Evolutionary conservation across 768 basidiomycete genomes (phyloP).

Genomic region (Mycena indigotica): DNA sequence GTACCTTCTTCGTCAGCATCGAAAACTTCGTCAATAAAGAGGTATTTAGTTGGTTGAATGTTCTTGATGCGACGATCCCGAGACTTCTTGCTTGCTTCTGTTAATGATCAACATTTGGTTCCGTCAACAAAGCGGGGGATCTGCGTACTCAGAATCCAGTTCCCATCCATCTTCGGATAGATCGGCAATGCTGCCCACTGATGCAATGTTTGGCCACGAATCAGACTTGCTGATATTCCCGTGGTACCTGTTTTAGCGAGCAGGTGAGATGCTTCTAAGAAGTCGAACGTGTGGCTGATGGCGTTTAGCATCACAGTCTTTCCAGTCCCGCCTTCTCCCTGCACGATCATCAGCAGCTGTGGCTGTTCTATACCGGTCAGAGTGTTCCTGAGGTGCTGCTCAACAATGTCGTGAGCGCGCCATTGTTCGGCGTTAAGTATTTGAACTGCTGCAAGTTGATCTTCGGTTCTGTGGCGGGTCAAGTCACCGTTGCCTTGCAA

Average conservation of each 20-base stretch:
- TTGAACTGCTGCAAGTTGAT: too few relatives aligned
- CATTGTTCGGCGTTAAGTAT: conserved; percentile 35
- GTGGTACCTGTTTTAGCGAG: conserved; percentile 41
- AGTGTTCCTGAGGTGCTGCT: conserved; percentile 28
- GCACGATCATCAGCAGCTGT: conserved; percentile 40
- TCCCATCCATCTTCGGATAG: background rate
- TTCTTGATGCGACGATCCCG: conserved; percentile 15
- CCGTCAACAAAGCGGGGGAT: too few relatives aligned
- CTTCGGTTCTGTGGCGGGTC: too few relatives aligned
- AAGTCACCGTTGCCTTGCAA: too few relatives aligned
- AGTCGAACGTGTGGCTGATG: conserved; percentile 36
- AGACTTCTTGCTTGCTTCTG: too few relatives aligned
- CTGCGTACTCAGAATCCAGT: conserved; percentile 2
- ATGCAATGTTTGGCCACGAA: conserved; percentile 40
- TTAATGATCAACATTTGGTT: background rate
- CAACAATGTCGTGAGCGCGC: conserved; percentile 40
- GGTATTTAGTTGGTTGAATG: conserved; percentile 26
- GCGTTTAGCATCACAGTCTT: conserved; percentile 44
- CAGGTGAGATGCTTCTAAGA: background rate
- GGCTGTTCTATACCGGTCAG: conserved; percentile 16
- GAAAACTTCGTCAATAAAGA: conserved; percentile 45
- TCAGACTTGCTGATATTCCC: conserved; percentile 42
- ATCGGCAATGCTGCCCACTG: conserved; percentile 29
- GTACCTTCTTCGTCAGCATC: conserved; percentile 35
- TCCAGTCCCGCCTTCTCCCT: conserved; percentile 46